Evolutionary conservation across 495 filamentous ascomycete genomes (phyloP), one percentile per base, ranked within the genome.

Genomic region (Baudoinia panamericana): DNA sequence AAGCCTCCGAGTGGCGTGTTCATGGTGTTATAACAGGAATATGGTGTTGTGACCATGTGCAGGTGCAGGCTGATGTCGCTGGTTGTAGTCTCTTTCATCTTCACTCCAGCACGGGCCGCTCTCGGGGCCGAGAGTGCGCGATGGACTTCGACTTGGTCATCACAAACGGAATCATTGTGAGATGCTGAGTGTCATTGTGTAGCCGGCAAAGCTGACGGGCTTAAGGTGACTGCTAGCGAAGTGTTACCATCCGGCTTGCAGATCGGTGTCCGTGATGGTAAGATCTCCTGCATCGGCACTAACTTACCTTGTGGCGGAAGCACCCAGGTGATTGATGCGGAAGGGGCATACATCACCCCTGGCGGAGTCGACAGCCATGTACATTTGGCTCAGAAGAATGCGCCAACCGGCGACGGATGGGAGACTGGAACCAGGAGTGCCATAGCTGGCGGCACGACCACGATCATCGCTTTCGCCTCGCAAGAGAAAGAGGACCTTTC

Each of bases 381-480:
- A 11, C 66, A 68, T 45, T 65, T 58, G n/a, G 30, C 52, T 17
- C 54, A 60, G 34, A 40, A 61, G 16, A 70, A 69, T 52, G 64
- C 65, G 3, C 69, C 63, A 15, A 55, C 55, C 27, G 65, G 65
- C 26, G 69, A 72, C 50, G 63, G 60, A 23, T 72, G 65, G 45
- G 68, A 71, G 45, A 63, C 62, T 43, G 72, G 72, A 5, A 71
- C 71, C 3, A 58, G 72, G 24, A 71, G 66, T 29, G 73, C 73
- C 7, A 65, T 76, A 46, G 67, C 67, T 5, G 73, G 75, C 21
- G 73, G 73, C 16, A 76, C 68, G 11, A 78, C 73, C 1, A 75
- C 73, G 6, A 64, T 78, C 21, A 58, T 76, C 18, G 60, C 70
- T 3, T 78, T 79, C 38, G 72, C 72, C 4, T 63, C 66, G 4